These are phyloP conservation scores for Saccharomycopsis sp. DNA, from an alignment of 805 yeast genomes.

Conservation along the genomic window DNA sequence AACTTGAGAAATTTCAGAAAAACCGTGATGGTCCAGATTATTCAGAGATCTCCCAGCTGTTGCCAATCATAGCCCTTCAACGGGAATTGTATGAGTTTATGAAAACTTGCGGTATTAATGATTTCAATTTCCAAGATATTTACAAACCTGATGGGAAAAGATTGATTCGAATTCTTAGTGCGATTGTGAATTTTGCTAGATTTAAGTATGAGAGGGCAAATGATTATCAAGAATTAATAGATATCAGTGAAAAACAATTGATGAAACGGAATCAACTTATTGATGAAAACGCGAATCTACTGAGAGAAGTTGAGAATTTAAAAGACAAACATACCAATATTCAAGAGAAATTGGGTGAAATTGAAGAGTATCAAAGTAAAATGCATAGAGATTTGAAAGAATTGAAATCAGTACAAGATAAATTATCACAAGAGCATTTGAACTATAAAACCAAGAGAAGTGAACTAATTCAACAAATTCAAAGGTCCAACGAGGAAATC, in stretches of 20 bases:
- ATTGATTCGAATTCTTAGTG: slow-evolving; percentile 61
- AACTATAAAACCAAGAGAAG: slow-evolving; percentile 15
- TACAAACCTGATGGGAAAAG: slow-evolving; percentile 70
- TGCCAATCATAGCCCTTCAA: slow-evolving; percentile 50
- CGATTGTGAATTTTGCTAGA: slow-evolving; percentile 78
- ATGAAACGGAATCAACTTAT: slow-evolving; percentile 38
- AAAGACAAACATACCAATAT: slow-evolving; percentile 27
- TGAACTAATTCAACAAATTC: slow-evolving; percentile 15
- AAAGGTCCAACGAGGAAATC: slow-evolving; percentile 17
- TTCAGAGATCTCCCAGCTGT: slow-evolving; percentile 33
- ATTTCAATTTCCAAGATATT: slow-evolving; percentile 68
- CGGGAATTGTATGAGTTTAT: slow-evolving; percentile 56
- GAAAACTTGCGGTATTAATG: slow-evolving; percentile 67
- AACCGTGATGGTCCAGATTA: slow-evolving; percentile 21
- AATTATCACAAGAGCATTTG: slow-evolving; percentile 19
- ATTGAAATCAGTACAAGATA: slow-evolving; percentile 18
- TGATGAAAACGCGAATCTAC: slow-evolving; percentile 32
- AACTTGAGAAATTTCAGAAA: slow-evolving; percentile 48
- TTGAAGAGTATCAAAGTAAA: slow-evolving; percentile 20
- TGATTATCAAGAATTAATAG: slow-evolving; percentile 59
- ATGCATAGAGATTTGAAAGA: slow-evolving; percentile 21
- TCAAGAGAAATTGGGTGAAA: slow-evolving; percentile 23
- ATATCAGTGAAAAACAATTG: slow-evolving; percentile 43
- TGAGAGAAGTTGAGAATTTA: slow-evolving; percentile 31
- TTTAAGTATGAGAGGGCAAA: slow-evolving; percentile 71